Base-by-base conservation (phyloP, 139 green algal species). In the Coelastrella sp. region DNA sequence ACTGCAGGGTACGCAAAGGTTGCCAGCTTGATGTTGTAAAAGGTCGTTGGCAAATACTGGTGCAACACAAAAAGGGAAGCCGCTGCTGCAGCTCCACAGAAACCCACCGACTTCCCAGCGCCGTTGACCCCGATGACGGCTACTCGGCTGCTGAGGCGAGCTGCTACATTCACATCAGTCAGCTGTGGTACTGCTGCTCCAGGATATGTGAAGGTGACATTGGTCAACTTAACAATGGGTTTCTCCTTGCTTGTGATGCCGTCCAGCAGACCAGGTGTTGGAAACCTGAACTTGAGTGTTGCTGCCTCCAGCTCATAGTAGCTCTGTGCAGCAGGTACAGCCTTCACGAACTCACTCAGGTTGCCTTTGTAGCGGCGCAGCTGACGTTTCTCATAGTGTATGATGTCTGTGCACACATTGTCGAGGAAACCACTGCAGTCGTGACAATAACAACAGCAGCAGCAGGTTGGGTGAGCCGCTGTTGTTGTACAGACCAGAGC, bases 241-340 rank as follows among this genome's bases (percentile, higher is more conserved):
- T 97, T 97, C 93, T 98, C 95, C 92, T 97, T 98, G 94, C 93
- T 96, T 92, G 96, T 99, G 73, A 99, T 95, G 84, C 97, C 97
- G 89, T 98, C 97, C 80, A 99, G 94, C 92, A 97, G 96, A 20
- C 95, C 97, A 11, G 97, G 97, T 87, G 96, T 93, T 24, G 97
- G 97, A 93, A 99, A 96, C 27, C 92, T 95, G 94, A 98, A 98
- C 90, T 94, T 96, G 75, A 97, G 82, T 8, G 85, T 91, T 65
- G 93, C 90, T 73, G 93, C 92, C 20, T 93, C 91, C 72, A 99
- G 94, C 82, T 97, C 91, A 91, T 98, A 98, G 95, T 99, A 99
- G 49, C 90, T 93, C 81, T 95, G 93, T 56, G 97, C 97, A 93
- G 98, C 95, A 22, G 97, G 97, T 85, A 87, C 90, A 89, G 95